Conservation (phyloP, 805 yeast species). For the Peterozyma toletana region DNA sequence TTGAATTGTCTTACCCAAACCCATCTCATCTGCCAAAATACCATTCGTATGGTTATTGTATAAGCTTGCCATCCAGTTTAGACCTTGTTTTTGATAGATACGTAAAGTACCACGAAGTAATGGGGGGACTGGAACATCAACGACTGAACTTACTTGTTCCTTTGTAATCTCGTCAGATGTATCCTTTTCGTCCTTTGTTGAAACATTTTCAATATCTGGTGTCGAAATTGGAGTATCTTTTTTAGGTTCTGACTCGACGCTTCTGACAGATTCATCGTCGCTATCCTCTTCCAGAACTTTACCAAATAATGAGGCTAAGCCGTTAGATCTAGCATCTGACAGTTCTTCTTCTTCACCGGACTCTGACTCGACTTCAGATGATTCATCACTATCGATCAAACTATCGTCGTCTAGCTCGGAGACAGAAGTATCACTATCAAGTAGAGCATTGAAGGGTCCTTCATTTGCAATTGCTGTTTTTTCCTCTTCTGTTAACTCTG, state of each 20-base stretch:
- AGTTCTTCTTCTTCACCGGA: conserved; percentile 12
- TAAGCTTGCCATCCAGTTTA: conserved; percentile 93
- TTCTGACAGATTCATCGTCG: conserved; percentile 28
- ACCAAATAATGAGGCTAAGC: conserved; percentile 30
- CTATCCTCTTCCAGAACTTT: conserved; percentile 18
- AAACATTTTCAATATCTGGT: conserved; percentile 21
- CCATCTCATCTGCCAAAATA: conserved; percentile 98
- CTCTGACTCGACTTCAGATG: conserved; percentile 10
- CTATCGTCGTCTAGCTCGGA: conserved; percentile 14
- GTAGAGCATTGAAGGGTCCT: conserved; percentile 10
- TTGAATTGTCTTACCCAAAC: conserved; percentile 94
- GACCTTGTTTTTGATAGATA: conserved; percentile 90
- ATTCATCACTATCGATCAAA: conserved; percentile 6
- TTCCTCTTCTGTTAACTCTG: conserved; percentile 8
- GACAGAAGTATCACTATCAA: conserved; percentile 16
- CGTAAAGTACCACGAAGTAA: conserved; percentile 76
- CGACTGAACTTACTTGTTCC: conserved; percentile 33
- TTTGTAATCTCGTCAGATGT: conserved; percentile 19
- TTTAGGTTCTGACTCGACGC: conserved; percentile 15
- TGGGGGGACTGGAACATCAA: conserved; percentile 75
- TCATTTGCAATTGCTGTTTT: conserved; percentile 2
- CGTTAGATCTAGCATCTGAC: conserved; percentile 14
- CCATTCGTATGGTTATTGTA: conserved; percentile 93
- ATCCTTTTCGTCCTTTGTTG: not conserved
- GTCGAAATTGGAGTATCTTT: conserved; percentile 27